Base-by-base conservation (phyloP, 768 basidiomycete genomes). In the Sporobolomyces phaffii region DNA sequence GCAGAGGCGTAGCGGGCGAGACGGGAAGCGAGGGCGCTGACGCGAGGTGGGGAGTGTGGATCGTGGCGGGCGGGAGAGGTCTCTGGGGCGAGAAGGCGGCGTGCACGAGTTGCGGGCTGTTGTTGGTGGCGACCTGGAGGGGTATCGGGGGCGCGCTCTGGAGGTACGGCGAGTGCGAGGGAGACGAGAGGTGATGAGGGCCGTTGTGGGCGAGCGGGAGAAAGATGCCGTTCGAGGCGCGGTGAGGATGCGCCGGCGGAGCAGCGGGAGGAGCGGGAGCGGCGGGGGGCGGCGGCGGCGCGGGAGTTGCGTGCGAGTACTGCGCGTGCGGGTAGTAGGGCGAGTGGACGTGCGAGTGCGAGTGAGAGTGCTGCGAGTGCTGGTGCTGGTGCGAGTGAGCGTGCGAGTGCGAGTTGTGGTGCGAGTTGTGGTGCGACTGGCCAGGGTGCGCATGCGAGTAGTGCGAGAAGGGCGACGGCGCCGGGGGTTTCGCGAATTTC, bases 141-240 rank as follows among this genome's bases (percentile, higher is more conserved):
- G 51, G 52, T 38, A 53, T 38, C 15, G 36, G 45, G 11, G 53
- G 62, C 17, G 34, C 7, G 20, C 26, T 26, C 50, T 40, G 5
- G n/a, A 44, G 40, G 40, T 26, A 43, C 24, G 54, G 54, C n/a
- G 54, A 56, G 24, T 41, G 54, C 3, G 54, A 43, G 8, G n/a
- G 53, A 20, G 53, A 57, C 24, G 53, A 22, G 53, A 51, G 54
- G 49, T 62, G 65, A 13, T 47, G 65, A 2, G 60, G 65, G 22
- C 62, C 59, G 60, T 51, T 57, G 47, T 56, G 51, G 13, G 18
- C 11, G 0, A 67, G 53, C 17, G 65, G 65, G 40, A 67, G 48
- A 29, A 62, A 34, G 47, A 67, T 60, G 45, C 65, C 65, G 28
- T 33, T 48, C 5, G 65, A 60, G 5, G 64, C 40, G 1, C 53